These are phyloP conservation scores for Acer saccharum DNA, from an alignment of 345 rosid species.

Conservation along the genomic window DNA sequence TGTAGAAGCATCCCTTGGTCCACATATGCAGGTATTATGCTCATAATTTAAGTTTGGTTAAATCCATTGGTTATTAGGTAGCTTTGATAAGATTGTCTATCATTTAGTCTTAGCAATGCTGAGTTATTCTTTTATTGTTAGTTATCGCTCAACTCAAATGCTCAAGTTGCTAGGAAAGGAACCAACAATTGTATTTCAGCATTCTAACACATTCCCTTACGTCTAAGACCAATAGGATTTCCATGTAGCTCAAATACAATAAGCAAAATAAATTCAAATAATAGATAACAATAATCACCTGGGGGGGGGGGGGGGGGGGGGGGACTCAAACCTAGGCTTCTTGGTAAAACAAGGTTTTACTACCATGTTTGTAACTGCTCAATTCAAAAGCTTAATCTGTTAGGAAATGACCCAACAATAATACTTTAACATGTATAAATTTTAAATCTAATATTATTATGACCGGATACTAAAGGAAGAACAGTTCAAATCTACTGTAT, in stretches of 20 bases:
- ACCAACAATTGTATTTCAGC: background rate
- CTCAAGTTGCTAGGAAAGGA: background rate
- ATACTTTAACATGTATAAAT: background rate
- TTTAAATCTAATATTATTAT: background rate
- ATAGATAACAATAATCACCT: too few relatives aligned
- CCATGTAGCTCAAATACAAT: background rate
- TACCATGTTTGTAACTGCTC: background rate
- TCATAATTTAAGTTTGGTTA: background rate
- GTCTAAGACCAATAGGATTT: background rate
- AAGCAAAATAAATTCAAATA: background rate
- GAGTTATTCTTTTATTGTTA: background rate
- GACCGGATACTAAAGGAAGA: background rate
- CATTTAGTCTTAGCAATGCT: background rate
- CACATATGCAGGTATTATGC: constrained; percentile 91
- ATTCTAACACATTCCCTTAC: background rate
- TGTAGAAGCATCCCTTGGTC: constrained; percentile 98
- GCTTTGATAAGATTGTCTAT: background rate
- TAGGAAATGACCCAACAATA: background rate
- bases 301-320: background rate
- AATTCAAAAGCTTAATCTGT: background rate
- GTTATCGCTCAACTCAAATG: background rate
- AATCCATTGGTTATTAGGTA: background rate
- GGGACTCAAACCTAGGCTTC: background rate
- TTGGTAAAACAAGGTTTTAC: background rate
- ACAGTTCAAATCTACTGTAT: background rate